Evolutionary conservation across 2,329 filamentous ascomycete species (phyloP).

Genomic region (Cladobotryum mycophilum): DNA sequence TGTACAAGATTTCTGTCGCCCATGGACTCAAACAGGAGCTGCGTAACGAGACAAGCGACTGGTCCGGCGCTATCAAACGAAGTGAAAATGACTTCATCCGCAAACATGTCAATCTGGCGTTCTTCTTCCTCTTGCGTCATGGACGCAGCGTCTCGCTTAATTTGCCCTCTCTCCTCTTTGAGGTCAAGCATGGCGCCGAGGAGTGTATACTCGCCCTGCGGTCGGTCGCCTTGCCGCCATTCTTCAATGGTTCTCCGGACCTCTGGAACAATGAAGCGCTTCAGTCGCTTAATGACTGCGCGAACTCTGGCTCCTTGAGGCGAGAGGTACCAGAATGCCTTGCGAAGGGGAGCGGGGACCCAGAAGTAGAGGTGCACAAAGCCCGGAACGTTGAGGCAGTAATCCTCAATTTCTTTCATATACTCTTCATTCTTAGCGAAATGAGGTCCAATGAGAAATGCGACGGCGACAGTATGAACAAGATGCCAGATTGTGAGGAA

Average conservation of each 20-base stretch:
- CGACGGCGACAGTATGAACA: background rate
- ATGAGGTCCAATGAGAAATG: conserved; percentile 4
- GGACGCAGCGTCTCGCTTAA: conserved; percentile 1
- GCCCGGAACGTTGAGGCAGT: conserved; percentile 8
- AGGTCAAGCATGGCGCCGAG: conserved; percentile 8
- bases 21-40: conserved; percentile 6
- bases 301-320: conserved; percentile 2
- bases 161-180: conserved; percentile 6
- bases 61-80: conserved; percentile 9
- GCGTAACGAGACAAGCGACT: conserved; percentile 5
- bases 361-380: conserved; percentile 9
- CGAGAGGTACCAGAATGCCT: conserved; percentile 6
- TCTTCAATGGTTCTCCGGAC: background rate
- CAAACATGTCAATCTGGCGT: conserved; percentile 4
- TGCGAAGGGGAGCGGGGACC: conserved; percentile 1
- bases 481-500: conserved; percentile 6
- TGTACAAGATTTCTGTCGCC: background rate
- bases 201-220: background rate
- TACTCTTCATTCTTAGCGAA: conserved; percentile 1
- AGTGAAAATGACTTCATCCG: conserved; percentile 7
- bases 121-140: conserved; percentile 2
- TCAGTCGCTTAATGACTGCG: conserved; percentile 2
- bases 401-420: conserved; percentile 6
- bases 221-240: background rate
- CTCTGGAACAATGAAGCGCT: conserved; percentile 5